These are phyloP conservation scores for Arthroderma sp. DNA, from an alignment of 2,329 filamentous ascomycete genomes.

Conservation along the genomic window DNA sequence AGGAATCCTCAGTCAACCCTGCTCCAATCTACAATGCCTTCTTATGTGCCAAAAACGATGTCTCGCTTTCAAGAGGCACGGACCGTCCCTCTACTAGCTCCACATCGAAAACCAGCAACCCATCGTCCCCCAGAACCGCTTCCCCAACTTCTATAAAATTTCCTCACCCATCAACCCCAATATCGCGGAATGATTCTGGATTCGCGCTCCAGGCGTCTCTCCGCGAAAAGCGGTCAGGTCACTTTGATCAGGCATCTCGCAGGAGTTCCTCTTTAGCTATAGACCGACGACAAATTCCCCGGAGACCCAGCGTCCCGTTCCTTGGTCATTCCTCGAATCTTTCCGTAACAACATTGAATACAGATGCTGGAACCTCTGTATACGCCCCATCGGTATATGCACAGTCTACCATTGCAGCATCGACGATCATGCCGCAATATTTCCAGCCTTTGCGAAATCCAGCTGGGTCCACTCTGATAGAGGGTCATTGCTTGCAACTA, in stretches of 20 bases:
- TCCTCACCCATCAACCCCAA: conserved; percentile 62
- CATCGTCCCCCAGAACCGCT: conserved; percentile 43
- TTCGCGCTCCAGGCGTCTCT: conserved; percentile 76
- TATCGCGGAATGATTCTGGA: conserved; percentile 84
- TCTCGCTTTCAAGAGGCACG: conserved; percentile 35
- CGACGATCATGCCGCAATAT: conserved; percentile 38
- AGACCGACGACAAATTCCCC: conserved; percentile 50
- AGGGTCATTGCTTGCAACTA: conserved; percentile 39
- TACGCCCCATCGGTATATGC: conserved; percentile 41
- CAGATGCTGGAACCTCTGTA: conserved; percentile 20
- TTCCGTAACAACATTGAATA: conserved; percentile 36
- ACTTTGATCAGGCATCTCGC: conserved; percentile 71
- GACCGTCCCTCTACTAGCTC: conserved; percentile 69
- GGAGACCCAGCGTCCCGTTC: conserved; percentile 59
- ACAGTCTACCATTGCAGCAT: conserved; percentile 40
- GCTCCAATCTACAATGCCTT: conserved; percentile 86
- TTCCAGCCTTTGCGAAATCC: conserved; percentile 17
- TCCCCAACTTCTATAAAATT: conserved; percentile 73
- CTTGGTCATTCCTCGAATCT: conserved; percentile 45
- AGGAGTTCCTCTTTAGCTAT: conserved; percentile 88
- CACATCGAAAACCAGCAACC: conserved; percentile 40
- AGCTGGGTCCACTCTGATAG: conserved; percentile 29
- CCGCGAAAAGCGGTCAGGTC: conserved; percentile 85
- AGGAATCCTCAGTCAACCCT: conserved; percentile 43
- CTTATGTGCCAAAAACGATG: conserved; percentile 58